phyloP scores from a whole-genome alignment of 2,329 filamentous ascomycete species.

The Stemphylium beticola region DNA sequence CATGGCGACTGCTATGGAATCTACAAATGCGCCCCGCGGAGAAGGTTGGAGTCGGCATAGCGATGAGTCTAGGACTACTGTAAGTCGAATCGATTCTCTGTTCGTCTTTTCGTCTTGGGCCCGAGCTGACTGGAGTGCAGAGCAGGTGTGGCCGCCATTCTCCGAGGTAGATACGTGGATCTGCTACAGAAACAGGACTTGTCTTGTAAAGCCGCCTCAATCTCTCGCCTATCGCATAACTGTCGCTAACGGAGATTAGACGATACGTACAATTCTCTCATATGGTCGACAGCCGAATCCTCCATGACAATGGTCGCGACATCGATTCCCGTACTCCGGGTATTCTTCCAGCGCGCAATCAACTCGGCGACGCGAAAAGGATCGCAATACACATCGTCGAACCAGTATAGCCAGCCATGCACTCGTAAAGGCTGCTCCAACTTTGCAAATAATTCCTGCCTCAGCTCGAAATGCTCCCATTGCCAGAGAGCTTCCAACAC shows the following conservation, averaged over 20 bases:
- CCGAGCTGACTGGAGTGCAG: background rate
- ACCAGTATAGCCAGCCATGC: no score
- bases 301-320: conserved; percentile 9
- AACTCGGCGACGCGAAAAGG: background rate
- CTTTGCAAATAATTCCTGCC: background rate
- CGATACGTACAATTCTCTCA: conserved; percentile 5
- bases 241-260: background rate
- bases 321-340: conserved; percentile 10
- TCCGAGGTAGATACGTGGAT: conserved; percentile 4
- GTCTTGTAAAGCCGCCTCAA: background rate
- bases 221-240: background rate
- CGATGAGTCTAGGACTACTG: conserved; percentile 21
- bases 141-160: conserved; percentile 2
- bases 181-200: conserved; percentile 1
- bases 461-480: no score
- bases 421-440: no score
- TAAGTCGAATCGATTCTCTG: background rate
- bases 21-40: conserved; percentile 16
- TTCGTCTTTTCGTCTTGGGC: background rate
- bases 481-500: no score
- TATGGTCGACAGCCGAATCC: conserved; percentile 9
- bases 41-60: conserved; percentile 20
- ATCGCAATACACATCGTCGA: no score
- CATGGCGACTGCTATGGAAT: conserved; percentile 16
- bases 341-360: conserved; percentile 9